Evolutionary conservation across 1,139 yeast genomes (phyloP).

Genomic region (Nakaseomyces glabratus): DNA sequence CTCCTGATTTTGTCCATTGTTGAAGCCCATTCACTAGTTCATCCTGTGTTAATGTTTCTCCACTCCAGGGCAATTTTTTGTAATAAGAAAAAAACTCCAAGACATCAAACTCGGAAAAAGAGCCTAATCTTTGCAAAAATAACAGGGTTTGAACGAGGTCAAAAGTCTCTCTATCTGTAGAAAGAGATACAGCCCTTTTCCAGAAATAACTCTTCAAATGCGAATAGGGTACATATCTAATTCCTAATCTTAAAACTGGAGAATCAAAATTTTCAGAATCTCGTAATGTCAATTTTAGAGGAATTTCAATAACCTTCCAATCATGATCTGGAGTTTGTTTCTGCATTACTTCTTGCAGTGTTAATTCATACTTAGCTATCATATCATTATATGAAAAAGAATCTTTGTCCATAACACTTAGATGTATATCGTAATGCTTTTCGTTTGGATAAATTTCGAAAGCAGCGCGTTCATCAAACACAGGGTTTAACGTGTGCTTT

Average conservation of each 20-base stretch:
- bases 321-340: slow-evolving; percentile 12
- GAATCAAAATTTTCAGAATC: slow-evolving; percentile 33
- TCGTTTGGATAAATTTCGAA: slow-evolving; percentile 70
- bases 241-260: slow-evolving; percentile 53
- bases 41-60: slow-evolving; percentile 28
- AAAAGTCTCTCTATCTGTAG: slow-evolving; percentile 17
- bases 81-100: slow-evolving; percentile 40
- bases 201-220: slow-evolving; percentile 62
- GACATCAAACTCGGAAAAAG: slow-evolving; percentile 48
- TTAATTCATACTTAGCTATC: slow-evolving; percentile 57
- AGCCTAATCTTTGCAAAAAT: slow-evolving; percentile 34
- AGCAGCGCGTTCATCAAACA: slow-evolving; percentile 70
- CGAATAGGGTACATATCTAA: slow-evolving; percentile 60
- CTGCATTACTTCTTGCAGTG: slow-evolving; percentile 41
- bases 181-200: slow-evolving; percentile 42
- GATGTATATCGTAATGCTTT: slow-evolving; percentile 51
- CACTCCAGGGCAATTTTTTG: slow-evolving; percentile 26
- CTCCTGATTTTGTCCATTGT: slow-evolving; percentile 40
- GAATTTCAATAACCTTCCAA: slow-evolving; percentile 26
- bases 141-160: slow-evolving; percentile 26
- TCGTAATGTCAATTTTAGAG: slow-evolving; percentile 31
- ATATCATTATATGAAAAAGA: slow-evolving; percentile 73
- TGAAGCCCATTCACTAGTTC: slow-evolving; percentile 35
- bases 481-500: slow-evolving; percentile 75
- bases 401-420: slow-evolving; percentile 78